These are phyloP conservation scores for Gnetum montanum DNA, from an alignment of 75 land plant genomes.

Conservation along the genomic window DNA sequence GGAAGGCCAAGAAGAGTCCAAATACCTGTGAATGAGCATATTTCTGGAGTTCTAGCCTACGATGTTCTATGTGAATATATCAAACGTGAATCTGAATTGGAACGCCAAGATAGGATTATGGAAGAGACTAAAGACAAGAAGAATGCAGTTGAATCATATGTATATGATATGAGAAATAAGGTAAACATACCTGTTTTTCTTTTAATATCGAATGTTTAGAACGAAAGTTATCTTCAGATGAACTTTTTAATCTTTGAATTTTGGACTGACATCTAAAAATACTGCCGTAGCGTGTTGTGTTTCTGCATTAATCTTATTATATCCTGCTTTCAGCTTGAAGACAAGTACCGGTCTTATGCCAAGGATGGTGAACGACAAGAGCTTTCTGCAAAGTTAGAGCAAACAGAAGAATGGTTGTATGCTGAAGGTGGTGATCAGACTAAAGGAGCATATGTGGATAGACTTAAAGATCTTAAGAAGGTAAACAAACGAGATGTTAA, in stretches of 20 bases:
- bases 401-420: constrained; percentile 94
- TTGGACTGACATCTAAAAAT: too few species aligned
- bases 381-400: constrained; percentile 50
- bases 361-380: constrained; percentile 61
- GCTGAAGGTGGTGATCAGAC: constrained; percentile 94
- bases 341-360: constrained; percentile 68
- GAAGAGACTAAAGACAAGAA: constrained; percentile 97
- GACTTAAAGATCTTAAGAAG: constrained; percentile 68
- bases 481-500: constrained; percentile 13
- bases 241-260: too few species aligned
- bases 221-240: too few species aligned
- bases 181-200: constrained; percentile 31
- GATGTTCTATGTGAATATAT: constrained; percentile 59
- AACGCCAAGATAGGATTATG: constrained; percentile 80
- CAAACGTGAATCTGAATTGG: constrained; percentile 78
- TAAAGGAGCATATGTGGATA: constrained; percentile 57
- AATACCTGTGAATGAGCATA: constrained; percentile 41
- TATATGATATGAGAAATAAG: constrained; percentile 94
- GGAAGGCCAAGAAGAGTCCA: constrained; percentile 61
- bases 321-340: constrained; percentile 49
- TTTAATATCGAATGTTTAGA: too few species aligned
- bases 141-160: constrained; percentile 91
- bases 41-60: constrained; percentile 42
- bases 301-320: too few species aligned
- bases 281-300: too few species aligned